Evolutionary conservation across 768 basidiomycete genomes (phyloP).

Genomic region (Russula emetica): DNA sequence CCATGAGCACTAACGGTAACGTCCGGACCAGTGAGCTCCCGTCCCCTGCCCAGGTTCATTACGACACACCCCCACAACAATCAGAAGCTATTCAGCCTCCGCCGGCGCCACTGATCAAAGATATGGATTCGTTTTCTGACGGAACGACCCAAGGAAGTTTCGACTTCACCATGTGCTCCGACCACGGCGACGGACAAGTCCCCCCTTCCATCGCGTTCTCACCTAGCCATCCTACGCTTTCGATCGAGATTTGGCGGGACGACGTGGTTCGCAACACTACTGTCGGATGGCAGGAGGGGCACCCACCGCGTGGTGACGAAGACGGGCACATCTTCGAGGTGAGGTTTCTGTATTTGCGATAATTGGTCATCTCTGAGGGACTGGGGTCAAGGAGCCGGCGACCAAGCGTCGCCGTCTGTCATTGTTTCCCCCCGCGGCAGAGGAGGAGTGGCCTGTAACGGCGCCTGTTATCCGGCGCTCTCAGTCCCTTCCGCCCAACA

Average conservation of each 20-base stretch:
- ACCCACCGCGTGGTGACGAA: not conserved
- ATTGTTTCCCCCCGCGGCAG: conserved; percentile 4
- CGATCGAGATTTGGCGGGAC: conserved; percentile 45
- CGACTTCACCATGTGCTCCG: conserved; percentile 40
- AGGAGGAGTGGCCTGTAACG: conserved; percentile 16
- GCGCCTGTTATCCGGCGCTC: conserved; percentile 15
- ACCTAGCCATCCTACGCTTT: conserved; percentile 30
- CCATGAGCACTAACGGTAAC: not conserved
- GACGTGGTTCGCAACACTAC: conserved; percentile 33
- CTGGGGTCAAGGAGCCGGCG: conserved; percentile 28
- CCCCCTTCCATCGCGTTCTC: conserved; percentile 26
- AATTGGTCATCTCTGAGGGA: conserved; percentile 19
- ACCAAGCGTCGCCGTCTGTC: conserved; percentile 28
- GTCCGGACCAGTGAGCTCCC: conserved; percentile 12
- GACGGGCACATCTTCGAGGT: conserved; percentile 20
- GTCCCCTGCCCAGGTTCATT: conserved; percentile 9
- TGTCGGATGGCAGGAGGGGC: conserved; percentile 8
- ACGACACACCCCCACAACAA: conserved; percentile 16
- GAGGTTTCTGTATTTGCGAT: conserved; percentile 7
- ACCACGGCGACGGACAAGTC: conserved; percentile 10
- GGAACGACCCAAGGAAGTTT: conserved; percentile 52
- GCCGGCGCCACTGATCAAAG: conserved; percentile 51
- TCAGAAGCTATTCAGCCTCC: conserved; percentile 29
- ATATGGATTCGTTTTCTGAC: conserved; percentile 58
- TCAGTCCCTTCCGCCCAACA: conserved; percentile 18